Evolutionary conservation across 2,329 filamentous ascomycete species (phyloP).

Genomic region (Ophiostoma piceae): DNA sequence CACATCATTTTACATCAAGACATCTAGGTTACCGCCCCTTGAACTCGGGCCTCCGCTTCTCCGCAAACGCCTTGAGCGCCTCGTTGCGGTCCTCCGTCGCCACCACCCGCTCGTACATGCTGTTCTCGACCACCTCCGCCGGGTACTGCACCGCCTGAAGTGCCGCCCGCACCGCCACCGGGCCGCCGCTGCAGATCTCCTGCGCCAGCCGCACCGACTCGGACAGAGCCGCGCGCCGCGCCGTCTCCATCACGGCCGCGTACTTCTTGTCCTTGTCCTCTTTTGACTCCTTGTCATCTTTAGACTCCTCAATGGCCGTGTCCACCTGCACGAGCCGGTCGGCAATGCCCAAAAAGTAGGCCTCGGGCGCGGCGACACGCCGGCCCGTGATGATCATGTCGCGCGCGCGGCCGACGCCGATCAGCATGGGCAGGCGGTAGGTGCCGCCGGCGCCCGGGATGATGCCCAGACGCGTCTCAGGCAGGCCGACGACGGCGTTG

Average conservation of each 20-base stretch:
- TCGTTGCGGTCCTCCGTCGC: slow-evolving; percentile 81
- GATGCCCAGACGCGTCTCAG: slow-evolving; percentile 89
- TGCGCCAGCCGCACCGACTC: slow-evolving; percentile 73
- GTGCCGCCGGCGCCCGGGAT: slow-evolving; percentile 93
- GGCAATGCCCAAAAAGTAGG: slow-evolving; percentile 85
- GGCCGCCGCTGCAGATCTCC: slow-evolving; percentile 78
- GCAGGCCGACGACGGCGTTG: slow-evolving; percentile 72
- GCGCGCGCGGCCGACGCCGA: slow-evolving; percentile 75
- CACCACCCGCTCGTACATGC: slow-evolving; percentile 78
- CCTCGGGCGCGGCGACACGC: slow-evolving; percentile 75
- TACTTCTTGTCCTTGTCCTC: slow-evolving; percentile 35
- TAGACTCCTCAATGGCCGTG: slow-evolving; percentile 15
- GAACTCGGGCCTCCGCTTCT: slow-evolving; percentile 57
- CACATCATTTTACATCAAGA: background rate
- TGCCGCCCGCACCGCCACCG: slow-evolving; percentile 73
- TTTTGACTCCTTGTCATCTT: slow-evolving; percentile 34
- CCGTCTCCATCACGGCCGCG: slow-evolving; percentile 47
- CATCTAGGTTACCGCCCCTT: slow-evolving; percentile 42
- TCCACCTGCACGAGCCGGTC: slow-evolving; percentile 79
- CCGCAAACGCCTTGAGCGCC: slow-evolving; percentile 75
- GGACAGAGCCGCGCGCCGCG: slow-evolving; percentile 63
- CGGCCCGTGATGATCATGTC: slow-evolving; percentile 88
- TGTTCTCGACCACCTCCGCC: slow-evolving; percentile 73
- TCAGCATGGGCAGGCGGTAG: slow-evolving; percentile 73
- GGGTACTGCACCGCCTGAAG: slow-evolving; percentile 71